phyloP scores from a whole-genome alignment of 306 rosid genomes.

The Aeschynomene evenia region DNA sequence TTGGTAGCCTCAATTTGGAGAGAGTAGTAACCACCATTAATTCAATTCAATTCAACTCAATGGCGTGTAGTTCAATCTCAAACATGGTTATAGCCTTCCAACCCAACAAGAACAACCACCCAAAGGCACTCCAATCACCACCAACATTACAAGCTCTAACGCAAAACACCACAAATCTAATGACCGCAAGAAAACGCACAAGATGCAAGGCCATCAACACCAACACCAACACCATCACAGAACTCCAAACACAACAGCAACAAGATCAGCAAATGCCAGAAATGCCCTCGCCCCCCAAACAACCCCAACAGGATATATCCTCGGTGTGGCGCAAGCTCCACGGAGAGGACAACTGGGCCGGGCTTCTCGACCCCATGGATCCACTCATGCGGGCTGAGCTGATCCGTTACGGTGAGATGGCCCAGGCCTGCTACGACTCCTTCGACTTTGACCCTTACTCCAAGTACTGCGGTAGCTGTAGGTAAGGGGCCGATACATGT shows the following conservation, averaged over 20 bases:
- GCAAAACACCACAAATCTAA: neutral
- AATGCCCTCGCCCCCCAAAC: neutral
- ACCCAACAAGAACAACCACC: neutral
- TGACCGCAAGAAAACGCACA: neutral
- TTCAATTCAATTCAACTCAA: neutral
- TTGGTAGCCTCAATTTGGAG: too few species aligned
- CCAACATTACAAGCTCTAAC: neutral
- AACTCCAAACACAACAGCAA: neutral
- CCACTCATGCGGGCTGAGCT: slow-evolving; percentile 57
- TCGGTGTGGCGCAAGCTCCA: slow-evolving; percentile 64
- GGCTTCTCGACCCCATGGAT: slow-evolving; percentile 65
- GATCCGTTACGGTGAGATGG: slow-evolving; percentile 78
- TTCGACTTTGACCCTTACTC: slow-evolving; percentile 78
- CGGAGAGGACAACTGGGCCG: slow-evolving; percentile 66
- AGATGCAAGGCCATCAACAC: neutral
- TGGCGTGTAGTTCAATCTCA: neutral
- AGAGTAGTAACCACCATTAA: too few species aligned
- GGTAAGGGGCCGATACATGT: too few species aligned
- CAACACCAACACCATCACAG: neutral
- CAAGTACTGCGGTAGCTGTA: slow-evolving; percentile 76
- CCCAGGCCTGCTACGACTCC: slow-evolving; percentile 81
- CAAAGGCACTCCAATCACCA: neutral
- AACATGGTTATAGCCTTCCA: neutral
- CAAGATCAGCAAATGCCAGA: too few species aligned
- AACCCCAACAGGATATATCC: slow-evolving; percentile 7